These are phyloP conservation scores for Pseudocercospora fijiensis DNA, from an alignment of 2,329 filamentous ascomycete genomes.

Conservation along the genomic window DNA sequence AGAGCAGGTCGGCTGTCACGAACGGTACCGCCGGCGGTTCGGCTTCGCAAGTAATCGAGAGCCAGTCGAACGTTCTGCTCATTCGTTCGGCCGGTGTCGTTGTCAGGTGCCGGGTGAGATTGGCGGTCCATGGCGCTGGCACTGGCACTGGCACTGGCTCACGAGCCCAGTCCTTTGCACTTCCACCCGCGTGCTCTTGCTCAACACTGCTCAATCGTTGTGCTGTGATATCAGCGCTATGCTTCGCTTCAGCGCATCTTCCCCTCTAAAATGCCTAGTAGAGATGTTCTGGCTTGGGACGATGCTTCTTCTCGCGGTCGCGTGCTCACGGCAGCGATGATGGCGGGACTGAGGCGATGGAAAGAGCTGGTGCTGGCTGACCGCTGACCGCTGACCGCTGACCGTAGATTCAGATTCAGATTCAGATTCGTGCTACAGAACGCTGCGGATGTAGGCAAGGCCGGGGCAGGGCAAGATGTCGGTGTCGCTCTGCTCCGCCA, in stretches of 20 bases:
- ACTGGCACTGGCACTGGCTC: conserved; percentile 4
- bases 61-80: conserved; percentile 21
- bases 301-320: conserved; percentile 7
- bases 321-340: conserved; percentile 16
- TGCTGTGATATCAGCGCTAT: too few relatives aligned
- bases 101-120: conserved; percentile 1
- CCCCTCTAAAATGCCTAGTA: neutral
- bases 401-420: conserved; percentile 9
- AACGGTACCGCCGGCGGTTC: conserved; percentile 28
- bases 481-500: neutral
- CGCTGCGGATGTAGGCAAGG: conserved; percentile 8
- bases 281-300: neutral
- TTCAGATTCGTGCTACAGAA: conserved; percentile 14
- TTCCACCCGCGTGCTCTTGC: too few relatives aligned
- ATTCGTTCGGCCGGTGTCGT: conserved; percentile 12
- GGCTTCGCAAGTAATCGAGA: conserved; percentile 29
- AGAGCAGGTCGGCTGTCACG: conserved; percentile 5
- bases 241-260: too few relatives aligned
- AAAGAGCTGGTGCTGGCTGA: conserved; percentile 14
- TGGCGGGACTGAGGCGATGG: conserved; percentile 7
- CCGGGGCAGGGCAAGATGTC: neutral
- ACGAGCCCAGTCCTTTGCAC: neutral
- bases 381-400: too few relatives aligned
- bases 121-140: conserved; percentile 13
- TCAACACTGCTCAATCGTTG: too few relatives aligned